Base-by-base conservation (phyloP, 176 grass and related monocot species). In the Aegilops sharonensis region DNA sequence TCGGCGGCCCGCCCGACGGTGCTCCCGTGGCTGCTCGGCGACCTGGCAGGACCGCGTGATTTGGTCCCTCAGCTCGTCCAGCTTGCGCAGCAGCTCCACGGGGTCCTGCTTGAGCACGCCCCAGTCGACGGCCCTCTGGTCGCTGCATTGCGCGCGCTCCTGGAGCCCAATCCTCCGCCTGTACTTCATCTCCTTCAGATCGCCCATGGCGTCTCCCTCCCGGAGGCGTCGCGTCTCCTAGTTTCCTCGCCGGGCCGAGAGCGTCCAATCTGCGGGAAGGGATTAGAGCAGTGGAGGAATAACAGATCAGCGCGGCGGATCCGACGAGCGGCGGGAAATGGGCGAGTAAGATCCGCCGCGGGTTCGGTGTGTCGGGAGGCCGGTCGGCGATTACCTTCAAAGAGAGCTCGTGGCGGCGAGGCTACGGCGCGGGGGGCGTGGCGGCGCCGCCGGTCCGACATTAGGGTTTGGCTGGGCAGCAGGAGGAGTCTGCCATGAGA, bases 61-160 rank as follows among this genome's bases (percentile, higher is more conserved):
- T 71, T 92, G 94, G 56, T 92, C 97, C 81, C 94, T 94, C 45
- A 98, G 82, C 81, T 92, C 94, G 86, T 98, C 97, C 29, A 98
- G 94, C 86, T 94, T 94, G 48, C 89, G 90, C 68, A 98, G 88
- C 30, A 98, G 82, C 87, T 95, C 92, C 31, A 83, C 69, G 7
- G 92, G 94, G 70, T 98, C 85, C 86, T 94, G 93, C 80, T 89
- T 86, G 17, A 86, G 81, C 31, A 73, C 79, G 30, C 84, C 72
- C 87, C 88, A 92, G 79, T 86, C 87, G 75, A 80, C 25, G 11
- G 67, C 67, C 77, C 85, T 92, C 87, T 60, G 83, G 12, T 87
- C 93, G 69, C 84, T 84, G 80, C 89, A 86, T 87, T 84, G 85
- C 65, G 85, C 12, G 15, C 81, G 76, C 40, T 90, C 91, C 35